Percentiles rank a stretch among this genome's conserved stretches.
These are phyloP conservation scores for Rhazya stricta DNA, from an alignment of 257 asterid genomes.

Conservation along the genomic window DNA sequence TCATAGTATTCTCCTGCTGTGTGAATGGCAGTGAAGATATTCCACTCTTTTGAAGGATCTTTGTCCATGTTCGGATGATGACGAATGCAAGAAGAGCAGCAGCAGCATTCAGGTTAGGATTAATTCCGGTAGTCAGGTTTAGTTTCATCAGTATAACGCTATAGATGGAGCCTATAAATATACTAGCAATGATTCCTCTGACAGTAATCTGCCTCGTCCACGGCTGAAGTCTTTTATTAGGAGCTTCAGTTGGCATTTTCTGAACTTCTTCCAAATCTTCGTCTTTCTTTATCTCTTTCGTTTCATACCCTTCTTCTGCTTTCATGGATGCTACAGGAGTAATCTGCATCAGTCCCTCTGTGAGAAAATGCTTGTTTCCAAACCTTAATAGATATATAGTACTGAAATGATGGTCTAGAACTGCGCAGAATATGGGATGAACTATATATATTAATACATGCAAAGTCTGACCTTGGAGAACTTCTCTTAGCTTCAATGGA, in stretches of 20 bases:
- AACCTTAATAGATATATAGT: no score
- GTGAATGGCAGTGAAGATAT: constrained; percentile 61
- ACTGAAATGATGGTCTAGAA: background rate
- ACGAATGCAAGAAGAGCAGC: constrained; percentile 76
- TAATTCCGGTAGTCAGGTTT: constrained; percentile 72
- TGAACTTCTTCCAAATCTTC: constrained; percentile 8
- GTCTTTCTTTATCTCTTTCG: constrained; percentile 18
- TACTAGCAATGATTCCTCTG: constrained; percentile 56
- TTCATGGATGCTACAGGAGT: constrained; percentile 25
- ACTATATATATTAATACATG: background rate
- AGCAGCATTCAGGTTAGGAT: constrained; percentile 76
- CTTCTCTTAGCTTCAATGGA: background rate
- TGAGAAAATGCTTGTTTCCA: background rate
- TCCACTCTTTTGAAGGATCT: constrained; percentile 38
- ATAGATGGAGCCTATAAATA: constrained; percentile 54
- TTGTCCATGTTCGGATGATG: constrained; percentile 55
- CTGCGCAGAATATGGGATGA: background rate
- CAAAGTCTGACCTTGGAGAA: background rate
- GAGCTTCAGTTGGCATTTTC: constrained; percentile 3
- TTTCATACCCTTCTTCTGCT: constrained; percentile 15
- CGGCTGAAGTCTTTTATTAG: constrained; percentile 34
- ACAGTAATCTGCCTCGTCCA: constrained; percentile 66
- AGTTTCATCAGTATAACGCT: constrained; percentile 74
- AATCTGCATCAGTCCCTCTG: constrained; percentile 12
- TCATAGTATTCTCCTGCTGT: constrained; percentile 88